Base-by-base conservation (phyloP, 371 early-diverging fungal genomes). In the Smittium mucronatum region DNA sequence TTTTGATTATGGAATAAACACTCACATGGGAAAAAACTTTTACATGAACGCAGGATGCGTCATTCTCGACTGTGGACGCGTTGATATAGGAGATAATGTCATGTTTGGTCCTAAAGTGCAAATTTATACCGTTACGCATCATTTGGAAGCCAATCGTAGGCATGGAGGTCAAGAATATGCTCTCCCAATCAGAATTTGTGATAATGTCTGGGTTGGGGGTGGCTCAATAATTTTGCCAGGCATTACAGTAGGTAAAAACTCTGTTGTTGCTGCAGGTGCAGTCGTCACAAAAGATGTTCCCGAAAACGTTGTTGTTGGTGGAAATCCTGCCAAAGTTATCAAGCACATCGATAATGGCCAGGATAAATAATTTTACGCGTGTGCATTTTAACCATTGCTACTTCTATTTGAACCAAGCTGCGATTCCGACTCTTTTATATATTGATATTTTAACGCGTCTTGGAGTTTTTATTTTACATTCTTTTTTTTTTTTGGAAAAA, bases 241-340 rank as follows among this genome's bases (percentile, higher is more conserved):
- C 34, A 87, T 93, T 15, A 91, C 88, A 0, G 88, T 94, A 68
- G 94, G 94, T 0, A 78, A 88, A 36, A 85, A 88, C 29, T 69
- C 71, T n/a, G 77, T 79, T 17, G 69, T 87, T 57, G 87, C 78
- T 1, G 84, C 83, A 11, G 88, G 87, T 16, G 58, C 78, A 21
- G 84, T 87, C 5, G 87, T 94, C n/a, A 92, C 91, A 35, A 90
- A 90, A 74, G 85, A 90, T 69, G 88, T 94, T 0, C 86, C 87
- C 2, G 75, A 84, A 1, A 80, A 87, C 57, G 81, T 83, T 0
- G 81, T 93, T 11, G 90, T 92, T 29, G 90, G 80, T 0, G 94
- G 94, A 0, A 91, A 88, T 74, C 94, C 94, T 21, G 93, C 92
- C 2, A 80, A 82, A 59, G 77, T 91, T 36, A 77, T 92, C 57